Evolutionary conservation across 192 early-diverging fungal species (phyloP).

Genomic region (Backusella liffmaniae): DNA sequence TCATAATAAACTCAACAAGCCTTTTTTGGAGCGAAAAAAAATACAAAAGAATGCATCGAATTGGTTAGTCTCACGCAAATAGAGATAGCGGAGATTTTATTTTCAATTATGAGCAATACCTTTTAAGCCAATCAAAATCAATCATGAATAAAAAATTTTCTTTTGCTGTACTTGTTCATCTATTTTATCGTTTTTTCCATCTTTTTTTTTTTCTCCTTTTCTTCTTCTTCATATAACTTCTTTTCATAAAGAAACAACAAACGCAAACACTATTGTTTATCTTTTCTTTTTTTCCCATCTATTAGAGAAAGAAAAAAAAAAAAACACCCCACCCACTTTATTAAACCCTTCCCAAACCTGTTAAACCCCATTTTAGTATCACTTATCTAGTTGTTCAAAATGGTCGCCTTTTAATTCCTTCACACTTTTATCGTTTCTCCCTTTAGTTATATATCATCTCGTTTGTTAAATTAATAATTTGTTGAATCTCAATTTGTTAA

Average conservation of each 20-base stretch:
- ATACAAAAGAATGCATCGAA: neutral
- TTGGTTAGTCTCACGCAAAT: neutral
- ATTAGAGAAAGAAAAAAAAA: no score
- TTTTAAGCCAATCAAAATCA: neutral
- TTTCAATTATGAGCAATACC: slow-evolving; percentile 8
- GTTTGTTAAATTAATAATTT: slow-evolving; percentile 2
- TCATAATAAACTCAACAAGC: neutral
- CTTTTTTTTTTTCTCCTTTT: neutral
- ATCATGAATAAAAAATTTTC: neutral
- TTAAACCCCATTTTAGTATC: neutral
- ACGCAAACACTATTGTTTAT: neutral
- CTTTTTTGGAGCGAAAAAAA: neutral
- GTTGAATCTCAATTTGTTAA: slow-evolving; percentile 17
- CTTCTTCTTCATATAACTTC: neutral
- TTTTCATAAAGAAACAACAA: neutral
- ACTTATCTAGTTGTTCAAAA: neutral
- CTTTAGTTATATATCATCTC: slow-evolving; percentile 4
- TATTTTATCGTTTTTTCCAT: neutral
- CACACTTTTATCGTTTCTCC: neutral
- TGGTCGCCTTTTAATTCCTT: slow-evolving; percentile 15
- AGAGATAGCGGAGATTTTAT: neutral
- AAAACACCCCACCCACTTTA: no score
- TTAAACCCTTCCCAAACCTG: neutral
- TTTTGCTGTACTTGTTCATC: neutral
- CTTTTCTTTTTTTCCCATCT: neutral